These are phyloP conservation scores for Melaleuca quinquenervia DNA, from an alignment of 345 rosid species.

Conservation along the genomic window DNA sequence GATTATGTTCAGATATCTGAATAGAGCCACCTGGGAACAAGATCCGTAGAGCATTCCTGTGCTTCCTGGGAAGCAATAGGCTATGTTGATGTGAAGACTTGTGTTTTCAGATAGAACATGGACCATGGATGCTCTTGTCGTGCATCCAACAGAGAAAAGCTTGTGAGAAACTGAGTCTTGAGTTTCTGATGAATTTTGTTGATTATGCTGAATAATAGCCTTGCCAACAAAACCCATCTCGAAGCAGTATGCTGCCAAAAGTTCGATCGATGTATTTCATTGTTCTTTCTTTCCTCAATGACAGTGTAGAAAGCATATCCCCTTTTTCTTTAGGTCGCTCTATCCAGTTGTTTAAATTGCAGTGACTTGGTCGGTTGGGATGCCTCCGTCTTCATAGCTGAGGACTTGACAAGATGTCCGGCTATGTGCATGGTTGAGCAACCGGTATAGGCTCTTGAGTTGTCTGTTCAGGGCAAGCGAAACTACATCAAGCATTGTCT, in stretches of 20 bases:
- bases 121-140: neutral
- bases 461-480: neutral
- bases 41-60: neutral
- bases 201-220: neutral
- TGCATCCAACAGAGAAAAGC: neutral
- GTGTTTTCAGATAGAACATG: neutral
- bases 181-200: neutral
- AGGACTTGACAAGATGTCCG: neutral
- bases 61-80: neutral
- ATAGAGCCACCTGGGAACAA: neutral
- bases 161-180: neutral
- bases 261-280: neutral
- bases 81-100: neutral
- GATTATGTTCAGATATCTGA: neutral
- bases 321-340: no score
- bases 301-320: neutral
- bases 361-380: neutral
- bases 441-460: neutral
- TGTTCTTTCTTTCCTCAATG: neutral
- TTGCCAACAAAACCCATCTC: neutral
- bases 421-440: neutral
- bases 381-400: neutral
- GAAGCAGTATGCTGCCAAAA: neutral
- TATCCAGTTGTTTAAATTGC: neutral
- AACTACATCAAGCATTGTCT: neutral